Conservation (phyloP, 2,329 filamentous ascomycete species). For the Penicillium sp. region DNA sequence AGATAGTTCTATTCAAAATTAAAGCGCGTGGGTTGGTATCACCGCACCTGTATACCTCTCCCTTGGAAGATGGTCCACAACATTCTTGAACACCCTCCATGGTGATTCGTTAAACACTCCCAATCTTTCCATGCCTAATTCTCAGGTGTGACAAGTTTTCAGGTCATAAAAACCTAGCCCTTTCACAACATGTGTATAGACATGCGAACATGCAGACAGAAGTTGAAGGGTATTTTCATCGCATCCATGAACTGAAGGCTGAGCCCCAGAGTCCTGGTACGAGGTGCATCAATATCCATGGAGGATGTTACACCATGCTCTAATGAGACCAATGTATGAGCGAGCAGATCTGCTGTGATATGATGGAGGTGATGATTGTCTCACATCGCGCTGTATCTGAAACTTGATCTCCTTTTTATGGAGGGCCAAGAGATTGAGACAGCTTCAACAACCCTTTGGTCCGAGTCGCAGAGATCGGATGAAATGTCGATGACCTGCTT, state of each 20-base stretch:
- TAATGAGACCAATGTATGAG: not conserved
- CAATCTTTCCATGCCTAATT: not conserved
- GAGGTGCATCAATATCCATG: constrained; percentile 1
- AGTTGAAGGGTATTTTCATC: not conserved
- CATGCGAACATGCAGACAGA: not conserved
- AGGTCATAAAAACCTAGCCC: not conserved
- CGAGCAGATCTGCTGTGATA: constrained; percentile 1
- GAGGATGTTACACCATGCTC: constrained; percentile 1
- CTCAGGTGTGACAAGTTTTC: not conserved
- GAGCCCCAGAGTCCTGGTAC: constrained; percentile 3
- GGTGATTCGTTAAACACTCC: not conserved
- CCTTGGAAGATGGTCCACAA: not conserved
- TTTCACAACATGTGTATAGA: constrained; percentile 4
- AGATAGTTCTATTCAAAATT: constrained; percentile 1
- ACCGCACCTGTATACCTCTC: not conserved
- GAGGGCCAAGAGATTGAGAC: not conserved
- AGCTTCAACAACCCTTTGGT: not conserved
- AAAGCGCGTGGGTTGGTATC: constrained; percentile 9
- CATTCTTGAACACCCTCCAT: not conserved
- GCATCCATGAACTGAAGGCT: not conserved
- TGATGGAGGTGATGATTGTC: not conserved
- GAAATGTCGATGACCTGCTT: not conserved
- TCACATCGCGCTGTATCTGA: not conserved
- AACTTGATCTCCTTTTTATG: not conserved
- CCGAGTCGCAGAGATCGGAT: not conserved